These are phyloP conservation scores for Viola odorata DNA, from an alignment of 345 rosid genomes.

Conservation along the genomic window DNA sequence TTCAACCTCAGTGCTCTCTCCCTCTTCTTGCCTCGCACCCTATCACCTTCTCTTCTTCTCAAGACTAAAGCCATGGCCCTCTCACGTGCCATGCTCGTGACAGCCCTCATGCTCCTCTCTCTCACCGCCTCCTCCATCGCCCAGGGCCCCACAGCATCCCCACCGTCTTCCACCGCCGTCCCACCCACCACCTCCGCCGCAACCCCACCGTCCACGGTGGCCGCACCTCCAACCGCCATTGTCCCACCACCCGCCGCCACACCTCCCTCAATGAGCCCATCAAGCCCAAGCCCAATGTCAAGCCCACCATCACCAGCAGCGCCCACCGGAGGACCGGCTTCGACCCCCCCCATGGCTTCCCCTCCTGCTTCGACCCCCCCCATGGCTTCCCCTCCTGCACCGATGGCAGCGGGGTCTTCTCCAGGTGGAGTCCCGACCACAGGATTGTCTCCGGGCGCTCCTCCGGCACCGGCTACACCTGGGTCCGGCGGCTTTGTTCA, in stretches of 20 bases:
- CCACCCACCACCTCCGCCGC: constrained; percentile 14
- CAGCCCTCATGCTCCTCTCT: constrained; percentile 15
- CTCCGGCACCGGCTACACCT: constrained; percentile 1
- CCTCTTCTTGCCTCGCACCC: too few relatives aligned
- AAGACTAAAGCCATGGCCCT: constrained; percentile 25
- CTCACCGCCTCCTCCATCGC: constrained; percentile 21
- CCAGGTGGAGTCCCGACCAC: not conserved
- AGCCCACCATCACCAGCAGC: not conserved
- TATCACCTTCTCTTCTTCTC: not conserved
- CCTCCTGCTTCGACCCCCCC: constrained; percentile 7
- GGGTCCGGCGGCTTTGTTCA: constrained; percentile 23
- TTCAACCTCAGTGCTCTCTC: too few relatives aligned
- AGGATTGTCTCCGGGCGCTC: not conserved
- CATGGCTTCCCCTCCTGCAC: not conserved
- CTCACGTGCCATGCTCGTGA: constrained; percentile 30
- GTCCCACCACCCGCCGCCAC: not conserved
- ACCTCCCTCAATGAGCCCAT: not conserved
- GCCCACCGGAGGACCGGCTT: constrained; percentile 3
- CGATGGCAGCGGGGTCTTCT: not conserved
- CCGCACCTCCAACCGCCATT: constrained; percentile 4
- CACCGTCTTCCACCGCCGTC: constrained; percentile 10
- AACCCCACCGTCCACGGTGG: not conserved
- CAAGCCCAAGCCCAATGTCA: too few relatives aligned
- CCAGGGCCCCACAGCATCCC: constrained; percentile 25
- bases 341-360: constrained; percentile 1